A percentile compares a stretch with the other conserved stretches of the same genome.
Evolutionary conservation across 805 yeast genomes (phyloP).

Genomic region (Candida alai): DNA sequence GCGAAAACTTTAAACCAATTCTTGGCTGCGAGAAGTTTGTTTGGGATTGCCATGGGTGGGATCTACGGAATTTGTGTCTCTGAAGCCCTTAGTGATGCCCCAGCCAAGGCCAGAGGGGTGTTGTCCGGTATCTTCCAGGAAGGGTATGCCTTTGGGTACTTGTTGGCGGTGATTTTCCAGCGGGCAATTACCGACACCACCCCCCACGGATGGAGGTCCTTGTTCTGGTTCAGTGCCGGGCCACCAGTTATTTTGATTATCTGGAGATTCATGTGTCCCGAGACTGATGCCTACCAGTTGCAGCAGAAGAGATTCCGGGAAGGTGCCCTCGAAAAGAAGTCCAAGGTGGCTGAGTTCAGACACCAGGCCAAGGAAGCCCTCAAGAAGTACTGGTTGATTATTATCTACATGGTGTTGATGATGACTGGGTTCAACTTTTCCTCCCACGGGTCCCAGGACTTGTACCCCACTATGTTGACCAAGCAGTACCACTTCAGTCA

Average conservation of each 20-base stretch:
- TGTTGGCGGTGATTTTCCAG: slow-evolving; percentile 60
- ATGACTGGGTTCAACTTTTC: slow-evolving; percentile 70
- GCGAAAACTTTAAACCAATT: slow-evolving; percentile 56
- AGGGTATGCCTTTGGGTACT: slow-evolving; percentile 64
- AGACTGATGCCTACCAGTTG: slow-evolving; percentile 49
- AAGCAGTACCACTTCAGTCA: slow-evolving; percentile 46
- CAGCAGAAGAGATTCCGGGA: slow-evolving; percentile 8
- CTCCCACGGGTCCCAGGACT: slow-evolving; percentile 74
- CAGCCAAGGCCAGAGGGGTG: slow-evolving; percentile 54
- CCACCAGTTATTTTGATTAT: slow-evolving; percentile 55
- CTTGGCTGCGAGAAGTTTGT: slow-evolving; percentile 57
- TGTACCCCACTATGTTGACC: slow-evolving; percentile 60
- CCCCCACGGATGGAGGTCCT: slow-evolving; percentile 60
- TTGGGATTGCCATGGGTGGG: slow-evolving; percentile 73
- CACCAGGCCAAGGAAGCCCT: slow-evolving; percentile 12
- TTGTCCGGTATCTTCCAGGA: slow-evolving; percentile 57
- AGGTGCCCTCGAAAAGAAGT: slow-evolving; percentile 11
- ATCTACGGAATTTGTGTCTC: slow-evolving; percentile 63
- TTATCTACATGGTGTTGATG: slow-evolving; percentile 32
- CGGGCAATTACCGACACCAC: slow-evolving; percentile 48
- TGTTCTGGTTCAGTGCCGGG: slow-evolving; percentile 74
- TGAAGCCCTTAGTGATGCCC: slow-evolving; percentile 64
- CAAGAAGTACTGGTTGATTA: slow-evolving; percentile 28
- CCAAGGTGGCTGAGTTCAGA: slow-evolving; percentile 12
- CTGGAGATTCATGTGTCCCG: slow-evolving; percentile 59